phyloP scores from a whole-genome alignment of 805 yeast species.

The Myxozyma nipponensis region DNA sequence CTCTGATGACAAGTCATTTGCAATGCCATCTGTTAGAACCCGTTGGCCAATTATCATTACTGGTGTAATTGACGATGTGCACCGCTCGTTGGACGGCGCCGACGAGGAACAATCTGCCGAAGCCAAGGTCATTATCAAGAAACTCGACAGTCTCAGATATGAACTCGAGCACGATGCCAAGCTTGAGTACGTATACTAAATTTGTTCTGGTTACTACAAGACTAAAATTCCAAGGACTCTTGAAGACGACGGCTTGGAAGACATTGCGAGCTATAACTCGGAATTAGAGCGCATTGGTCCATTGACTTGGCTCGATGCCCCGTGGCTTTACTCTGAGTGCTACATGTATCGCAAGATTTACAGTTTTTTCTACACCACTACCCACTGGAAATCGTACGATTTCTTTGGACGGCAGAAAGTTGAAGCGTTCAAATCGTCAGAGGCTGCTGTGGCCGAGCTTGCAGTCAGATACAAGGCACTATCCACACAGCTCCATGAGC shows the following conservation, averaged over 20 bases:
- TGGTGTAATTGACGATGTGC: constrained; percentile 62
- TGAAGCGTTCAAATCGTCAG: constrained; percentile 69
- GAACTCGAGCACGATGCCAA: constrained; percentile 40
- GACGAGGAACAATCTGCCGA: constrained; percentile 44
- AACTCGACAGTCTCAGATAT: constrained; percentile 38
- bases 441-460: constrained; percentile 73
- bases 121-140: constrained; percentile 31
- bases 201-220: constrained; percentile 1
- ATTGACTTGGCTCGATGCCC: constrained; percentile 74
- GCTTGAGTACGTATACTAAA: constrained; percentile 12
- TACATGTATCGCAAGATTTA: constrained; percentile 61
- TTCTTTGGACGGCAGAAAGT: constrained; percentile 68
- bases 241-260: constrained; percentile 38
- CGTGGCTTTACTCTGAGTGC: constrained; percentile 89
- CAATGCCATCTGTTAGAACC: constrained; percentile 65
- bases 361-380: constrained; percentile 33
- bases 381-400: constrained; percentile 58
- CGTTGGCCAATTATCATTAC: constrained; percentile 87
- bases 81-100: constrained; percentile 31
- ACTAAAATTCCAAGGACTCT: constrained; percentile 47
- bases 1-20: constrained; percentile 73
- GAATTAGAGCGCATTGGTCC: constrained; percentile 41
- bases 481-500: constrained; percentile 30
- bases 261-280: constrained; percentile 55
- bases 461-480: constrained; percentile 58